Conservation (phyloP, 164 flowering plant genomes). For the Dillenia turbinata region DNA sequence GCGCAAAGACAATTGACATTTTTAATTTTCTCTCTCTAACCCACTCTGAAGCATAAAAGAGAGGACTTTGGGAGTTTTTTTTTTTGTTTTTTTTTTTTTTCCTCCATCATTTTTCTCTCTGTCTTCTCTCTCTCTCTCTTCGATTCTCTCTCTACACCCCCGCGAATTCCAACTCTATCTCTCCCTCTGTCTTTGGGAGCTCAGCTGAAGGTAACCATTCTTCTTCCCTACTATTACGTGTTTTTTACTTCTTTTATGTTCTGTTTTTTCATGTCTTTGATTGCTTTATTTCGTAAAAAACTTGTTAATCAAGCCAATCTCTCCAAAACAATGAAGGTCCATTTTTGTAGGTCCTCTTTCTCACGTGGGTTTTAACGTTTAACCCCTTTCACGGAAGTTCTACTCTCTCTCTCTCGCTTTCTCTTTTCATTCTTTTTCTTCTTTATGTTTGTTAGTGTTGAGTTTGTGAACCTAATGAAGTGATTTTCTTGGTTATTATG, state of each 20-base stretch:
- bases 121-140: neutral
- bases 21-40: no score
- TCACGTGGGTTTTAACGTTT: slow-evolving; percentile 17
- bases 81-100: no score
- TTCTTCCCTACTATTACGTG: neutral
- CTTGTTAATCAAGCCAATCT: slow-evolving; percentile 16
- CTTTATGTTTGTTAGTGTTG: neutral
- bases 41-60: no score
- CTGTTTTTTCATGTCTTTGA: slow-evolving; percentile 7
- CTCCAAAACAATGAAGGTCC: slow-evolving; percentile 17
- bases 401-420: neutral
- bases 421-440: neutral
- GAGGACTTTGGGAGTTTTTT: no score
- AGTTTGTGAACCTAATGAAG: neutral
- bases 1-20: no score
- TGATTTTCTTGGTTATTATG: neutral
- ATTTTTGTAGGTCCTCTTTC: slow-evolving; percentile 14
- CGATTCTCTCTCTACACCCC: neutral
- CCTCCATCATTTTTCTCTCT: no score
- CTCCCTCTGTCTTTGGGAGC: neutral
- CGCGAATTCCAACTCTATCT: slow-evolving; percentile 10
- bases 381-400: slow-evolving; percentile 17
- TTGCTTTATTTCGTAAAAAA: slow-evolving; percentile 16
- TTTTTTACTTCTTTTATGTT: neutral
- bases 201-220: no score